Percentiles rank a stretch among this genome's conserved stretches.
Conservation (phyloP, 2,329 filamentous ascomycete species). For the Aspergillus neoniger region DNA sequence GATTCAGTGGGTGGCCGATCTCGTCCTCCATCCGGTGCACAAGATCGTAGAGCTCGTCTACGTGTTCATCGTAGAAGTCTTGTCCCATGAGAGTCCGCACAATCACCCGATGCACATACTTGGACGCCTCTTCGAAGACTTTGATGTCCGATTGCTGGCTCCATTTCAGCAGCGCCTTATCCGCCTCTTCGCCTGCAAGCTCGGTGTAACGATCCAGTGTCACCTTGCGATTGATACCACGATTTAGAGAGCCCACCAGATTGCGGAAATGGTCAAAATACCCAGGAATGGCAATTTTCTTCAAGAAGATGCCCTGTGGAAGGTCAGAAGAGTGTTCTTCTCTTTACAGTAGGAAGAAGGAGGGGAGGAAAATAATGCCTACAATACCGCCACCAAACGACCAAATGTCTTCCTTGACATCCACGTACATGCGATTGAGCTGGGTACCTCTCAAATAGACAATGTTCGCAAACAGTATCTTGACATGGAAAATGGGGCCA, state of each 20-base stretch:
- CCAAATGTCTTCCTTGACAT: background rate
- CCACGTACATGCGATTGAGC: background rate
- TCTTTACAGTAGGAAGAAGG: too few relatives aligned
- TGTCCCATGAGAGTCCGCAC: slow-evolving; percentile 7
- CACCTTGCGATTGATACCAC: slow-evolving; percentile 1
- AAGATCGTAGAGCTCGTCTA: slow-evolving; percentile 2
- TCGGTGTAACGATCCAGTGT: background rate
- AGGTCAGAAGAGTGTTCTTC: background rate
- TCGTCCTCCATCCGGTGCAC: slow-evolving; percentile 6
- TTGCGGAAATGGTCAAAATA: slow-evolving; percentile 1
- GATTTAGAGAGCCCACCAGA: background rate
- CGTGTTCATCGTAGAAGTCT: slow-evolving; percentile 7
- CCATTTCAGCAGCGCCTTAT: background rate
- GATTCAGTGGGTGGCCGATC: background rate
- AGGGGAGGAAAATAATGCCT: background rate
- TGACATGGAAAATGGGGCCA: background rate
- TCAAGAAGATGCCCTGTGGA: background rate
- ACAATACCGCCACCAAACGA: slow-evolving; percentile 1
- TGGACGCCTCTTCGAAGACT: slow-evolving; percentile 2
- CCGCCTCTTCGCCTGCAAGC: background rate
- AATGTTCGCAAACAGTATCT: background rate
- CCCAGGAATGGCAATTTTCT: slow-evolving; percentile 6
- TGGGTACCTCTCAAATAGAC: background rate
- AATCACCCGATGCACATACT: slow-evolving; percentile 7
- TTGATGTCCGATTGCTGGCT: background rate